Percentiles rank a stretch among this genome's conserved stretches.
phyloP scores from a whole-genome alignment of 768 basidiomycete species.

The Calocybe indica region DNA sequence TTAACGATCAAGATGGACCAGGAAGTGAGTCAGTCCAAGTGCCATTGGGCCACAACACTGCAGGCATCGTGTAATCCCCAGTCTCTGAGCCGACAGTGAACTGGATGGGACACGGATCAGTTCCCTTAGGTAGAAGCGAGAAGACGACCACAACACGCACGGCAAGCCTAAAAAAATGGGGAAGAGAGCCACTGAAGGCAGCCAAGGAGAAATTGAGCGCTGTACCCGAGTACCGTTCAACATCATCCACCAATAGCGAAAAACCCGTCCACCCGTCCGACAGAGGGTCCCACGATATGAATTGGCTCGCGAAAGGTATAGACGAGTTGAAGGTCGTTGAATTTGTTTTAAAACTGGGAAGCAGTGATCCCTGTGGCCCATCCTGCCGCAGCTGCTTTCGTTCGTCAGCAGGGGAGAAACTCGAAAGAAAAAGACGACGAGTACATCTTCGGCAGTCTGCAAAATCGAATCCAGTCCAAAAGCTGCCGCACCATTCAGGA shows the following conservation, averaged over 20 bases:
- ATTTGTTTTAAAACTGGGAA: constrained; percentile 72
- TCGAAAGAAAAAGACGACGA: background rate
- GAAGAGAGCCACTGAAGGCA: constrained; percentile 49
- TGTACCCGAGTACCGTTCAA: constrained; percentile 68
- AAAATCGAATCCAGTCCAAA: constrained; percentile 79
- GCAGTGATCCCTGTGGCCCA: constrained; percentile 58
- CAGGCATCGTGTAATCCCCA: constrained; percentile 80
- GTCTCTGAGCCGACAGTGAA: constrained; percentile 37
- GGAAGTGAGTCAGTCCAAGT: constrained; percentile 73
- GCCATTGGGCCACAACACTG: constrained; percentile 71
- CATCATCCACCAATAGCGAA: constrained; percentile 78
- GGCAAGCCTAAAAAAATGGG: constrained; percentile 77
- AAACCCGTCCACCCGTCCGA: constrained; percentile 69
- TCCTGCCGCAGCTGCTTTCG: constrained; percentile 60
- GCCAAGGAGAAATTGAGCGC: constrained; percentile 69
- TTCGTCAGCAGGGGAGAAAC: constrained; percentile 7
- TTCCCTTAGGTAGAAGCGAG: constrained; percentile 1
- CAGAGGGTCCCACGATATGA: constrained; percentile 49
- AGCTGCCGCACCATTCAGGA: constrained; percentile 72
- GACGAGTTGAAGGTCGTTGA: constrained; percentile 59
- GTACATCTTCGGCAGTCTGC: constrained; percentile 65
- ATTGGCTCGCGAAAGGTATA: constrained; percentile 48
- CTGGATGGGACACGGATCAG: constrained; percentile 23
- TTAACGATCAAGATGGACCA: constrained; percentile 46
- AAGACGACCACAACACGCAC: constrained; percentile 35